These are phyloP conservation scores for Lyophyllum semitale DNA, from an alignment of 768 basidiomycete species.

Conservation along the genomic window DNA sequence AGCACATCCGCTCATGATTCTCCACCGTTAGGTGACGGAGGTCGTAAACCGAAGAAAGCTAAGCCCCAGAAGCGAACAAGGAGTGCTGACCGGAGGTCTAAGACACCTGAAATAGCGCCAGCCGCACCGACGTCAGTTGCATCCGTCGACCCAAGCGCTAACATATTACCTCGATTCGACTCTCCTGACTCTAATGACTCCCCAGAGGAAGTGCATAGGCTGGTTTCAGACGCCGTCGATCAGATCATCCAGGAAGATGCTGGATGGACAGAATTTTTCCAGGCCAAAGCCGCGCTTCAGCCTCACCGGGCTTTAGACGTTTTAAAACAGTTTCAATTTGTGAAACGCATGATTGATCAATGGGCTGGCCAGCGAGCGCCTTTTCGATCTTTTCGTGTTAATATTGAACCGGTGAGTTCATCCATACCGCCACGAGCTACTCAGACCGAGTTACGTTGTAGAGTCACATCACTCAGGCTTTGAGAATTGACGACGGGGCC, in stretches of 20 bases:
- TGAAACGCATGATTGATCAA: constrained; percentile 50
- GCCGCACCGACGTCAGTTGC: neutral
- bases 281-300: constrained; percentile 32
- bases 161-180: constrained; percentile 20
- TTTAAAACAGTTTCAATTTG: constrained; percentile 51
- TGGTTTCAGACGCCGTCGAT: constrained; percentile 46
- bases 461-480: constrained; percentile 55
- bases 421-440: neutral
- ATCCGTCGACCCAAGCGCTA: neutral
- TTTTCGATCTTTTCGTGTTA: constrained; percentile 28
- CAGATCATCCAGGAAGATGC: constrained; percentile 43
- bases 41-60: neutral
- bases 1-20: neutral
- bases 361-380: constrained; percentile 46
- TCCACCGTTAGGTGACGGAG: neutral
- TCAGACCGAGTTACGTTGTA: constrained; percentile 20
- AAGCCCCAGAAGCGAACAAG: neutral
- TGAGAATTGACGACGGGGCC: constrained; percentile 41
- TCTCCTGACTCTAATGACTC: constrained; percentile 35
- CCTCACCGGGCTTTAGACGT: constrained; percentile 43
- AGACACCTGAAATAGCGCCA: constrained; percentile 1
- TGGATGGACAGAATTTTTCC: constrained; percentile 48
- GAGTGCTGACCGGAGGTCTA: neutral
- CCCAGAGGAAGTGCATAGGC: constrained; percentile 39
- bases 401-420: constrained; percentile 49